Percentiles rank a stretch among this genome's conserved stretches.
Conservation (phyloP, 768 basidiomycete species). For the Paxillus ammoniavirescens region DNA sequence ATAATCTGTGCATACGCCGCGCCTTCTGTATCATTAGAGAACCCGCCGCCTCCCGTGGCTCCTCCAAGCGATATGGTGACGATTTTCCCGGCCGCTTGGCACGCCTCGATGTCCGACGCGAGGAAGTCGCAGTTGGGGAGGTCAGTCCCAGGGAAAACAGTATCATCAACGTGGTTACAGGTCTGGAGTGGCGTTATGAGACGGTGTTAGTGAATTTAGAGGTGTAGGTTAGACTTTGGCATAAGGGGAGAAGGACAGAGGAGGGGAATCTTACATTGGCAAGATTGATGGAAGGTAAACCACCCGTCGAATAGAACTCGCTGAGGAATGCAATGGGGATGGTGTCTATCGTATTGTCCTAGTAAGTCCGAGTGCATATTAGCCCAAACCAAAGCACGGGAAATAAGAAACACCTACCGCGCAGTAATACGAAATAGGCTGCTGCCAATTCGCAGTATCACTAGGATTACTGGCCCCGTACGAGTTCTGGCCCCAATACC, state of each 20-base stretch:
- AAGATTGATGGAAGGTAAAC: conserved; percentile 57
- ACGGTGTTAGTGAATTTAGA: not conserved
- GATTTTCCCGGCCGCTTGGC: conserved; percentile 66
- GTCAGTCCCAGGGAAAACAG: conserved; percentile 58
- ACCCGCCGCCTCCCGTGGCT: conserved; percentile 60
- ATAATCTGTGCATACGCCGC: conserved; percentile 60
- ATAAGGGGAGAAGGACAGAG: not conserved
- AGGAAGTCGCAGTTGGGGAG: conserved; percentile 62
- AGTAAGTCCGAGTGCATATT: not conserved
- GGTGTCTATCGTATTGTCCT: conserved; percentile 58
- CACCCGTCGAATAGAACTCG: conserved; percentile 58
- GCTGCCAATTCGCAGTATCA: conserved; percentile 27
- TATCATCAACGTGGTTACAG: conserved; percentile 57
- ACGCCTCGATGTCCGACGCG: conserved; percentile 58
- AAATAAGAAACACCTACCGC: conserved; percentile 9
- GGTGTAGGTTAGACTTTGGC: not conserved
- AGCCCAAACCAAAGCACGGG: not conserved
- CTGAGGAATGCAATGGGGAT: conserved; percentile 63
- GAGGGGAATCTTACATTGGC: conserved; percentile 45
- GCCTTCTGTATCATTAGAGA: conserved; percentile 57
- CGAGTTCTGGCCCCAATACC: conserved; percentile 40
- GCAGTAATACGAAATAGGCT: conserved; percentile 34
- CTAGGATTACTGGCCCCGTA: conserved; percentile 26
- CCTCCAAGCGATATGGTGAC: conserved; percentile 60
- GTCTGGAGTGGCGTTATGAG: conserved; percentile 36